A percentile compares a stretch with the other conserved stretches of the same genome.
Conservation (phyloP, 2,329 filamentous ascomycete genomes). For the Calonectria hawksworthii region DNA sequence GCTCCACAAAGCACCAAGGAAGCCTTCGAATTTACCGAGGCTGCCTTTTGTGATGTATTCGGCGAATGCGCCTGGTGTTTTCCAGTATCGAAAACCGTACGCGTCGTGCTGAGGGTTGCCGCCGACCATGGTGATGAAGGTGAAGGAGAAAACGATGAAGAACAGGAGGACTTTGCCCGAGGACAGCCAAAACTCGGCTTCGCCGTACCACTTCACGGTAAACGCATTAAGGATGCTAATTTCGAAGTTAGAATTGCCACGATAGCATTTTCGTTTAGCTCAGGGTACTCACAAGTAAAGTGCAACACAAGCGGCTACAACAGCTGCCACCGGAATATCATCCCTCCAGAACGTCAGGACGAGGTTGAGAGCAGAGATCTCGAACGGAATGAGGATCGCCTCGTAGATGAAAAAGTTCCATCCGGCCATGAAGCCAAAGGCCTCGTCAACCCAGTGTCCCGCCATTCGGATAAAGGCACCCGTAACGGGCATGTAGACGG, state of each 20-base stretch:
- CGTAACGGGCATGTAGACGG: slow-evolving; percentile 31
- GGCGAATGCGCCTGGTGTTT: slow-evolving; percentile 27
- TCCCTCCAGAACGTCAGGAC: slow-evolving; percentile 32
- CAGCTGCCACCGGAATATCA: slow-evolving; percentile 32
- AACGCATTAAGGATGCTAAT: slow-evolving; percentile 28
- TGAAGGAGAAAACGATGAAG: slow-evolving; percentile 33
- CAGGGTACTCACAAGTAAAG: slow-evolving; percentile 25
- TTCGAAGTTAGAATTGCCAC: neutral
- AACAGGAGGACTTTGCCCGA: slow-evolving; percentile 33
- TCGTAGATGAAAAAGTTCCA: slow-evolving; percentile 36
- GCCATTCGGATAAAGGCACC: slow-evolving; percentile 34
- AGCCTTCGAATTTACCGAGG: slow-evolving; percentile 30
- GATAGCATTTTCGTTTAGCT: too few relatives aligned
- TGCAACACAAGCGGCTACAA: slow-evolving; percentile 26
- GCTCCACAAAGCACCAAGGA: slow-evolving; percentile 29
- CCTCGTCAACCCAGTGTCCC: slow-evolving; percentile 33
- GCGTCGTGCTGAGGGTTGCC: slow-evolving; percentile 31
- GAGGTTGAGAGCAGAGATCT: slow-evolving; percentile 32
- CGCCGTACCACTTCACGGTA: slow-evolving; percentile 32
- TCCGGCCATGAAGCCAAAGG: slow-evolving; percentile 33
- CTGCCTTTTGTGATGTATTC: slow-evolving; percentile 29
- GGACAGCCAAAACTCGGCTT: slow-evolving; percentile 30
- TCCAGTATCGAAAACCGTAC: slow-evolving; percentile 34
- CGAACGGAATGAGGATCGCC: slow-evolving; percentile 30
- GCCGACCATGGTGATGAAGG: slow-evolving; percentile 31